phyloP scores from a whole-genome alignment of 2,329 filamentous ascomycete genomes.

The Pseudogymnoascus verrucosus region DNA sequence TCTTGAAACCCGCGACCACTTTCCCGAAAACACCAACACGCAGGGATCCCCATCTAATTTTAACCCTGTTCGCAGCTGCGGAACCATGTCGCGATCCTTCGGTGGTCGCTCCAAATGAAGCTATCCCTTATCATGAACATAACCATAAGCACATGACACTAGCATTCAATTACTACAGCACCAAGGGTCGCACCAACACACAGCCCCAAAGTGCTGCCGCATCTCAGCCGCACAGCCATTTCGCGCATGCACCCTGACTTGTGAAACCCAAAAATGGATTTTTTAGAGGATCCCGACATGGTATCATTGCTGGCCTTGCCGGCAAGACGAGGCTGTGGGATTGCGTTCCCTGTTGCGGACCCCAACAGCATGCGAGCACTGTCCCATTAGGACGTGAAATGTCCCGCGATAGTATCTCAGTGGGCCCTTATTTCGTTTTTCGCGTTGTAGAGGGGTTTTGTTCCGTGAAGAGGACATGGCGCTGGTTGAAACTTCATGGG shows the following conservation, averaged over 20 bases:
- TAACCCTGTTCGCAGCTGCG: background rate
- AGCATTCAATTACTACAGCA: background rate
- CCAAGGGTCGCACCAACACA: background rate
- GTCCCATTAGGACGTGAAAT: background rate
- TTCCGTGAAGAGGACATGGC: background rate
- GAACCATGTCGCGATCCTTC: background rate
- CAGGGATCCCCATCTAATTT: background rate
- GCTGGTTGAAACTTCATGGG: background rate
- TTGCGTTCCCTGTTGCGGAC: background rate
- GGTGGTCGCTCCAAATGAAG: background rate
- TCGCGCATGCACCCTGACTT: background rate
- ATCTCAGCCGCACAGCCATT: background rate
- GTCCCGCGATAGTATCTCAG: background rate
- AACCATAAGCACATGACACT: background rate
- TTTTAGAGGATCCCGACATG: background rate
- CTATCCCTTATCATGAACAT: background rate
- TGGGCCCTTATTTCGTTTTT: background rate
- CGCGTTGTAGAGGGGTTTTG: background rate
- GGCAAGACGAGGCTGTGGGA: background rate
- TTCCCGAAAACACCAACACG: background rate
- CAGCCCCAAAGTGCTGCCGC: background rate
- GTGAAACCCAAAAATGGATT: background rate
- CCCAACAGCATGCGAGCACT: background rate
- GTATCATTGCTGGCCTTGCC: too few species aligned
- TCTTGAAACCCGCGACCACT: background rate